These are phyloP conservation scores for Wickerhamiella azymoides DNA, from an alignment of 805 yeast species.

Conservation along the genomic window DNA sequence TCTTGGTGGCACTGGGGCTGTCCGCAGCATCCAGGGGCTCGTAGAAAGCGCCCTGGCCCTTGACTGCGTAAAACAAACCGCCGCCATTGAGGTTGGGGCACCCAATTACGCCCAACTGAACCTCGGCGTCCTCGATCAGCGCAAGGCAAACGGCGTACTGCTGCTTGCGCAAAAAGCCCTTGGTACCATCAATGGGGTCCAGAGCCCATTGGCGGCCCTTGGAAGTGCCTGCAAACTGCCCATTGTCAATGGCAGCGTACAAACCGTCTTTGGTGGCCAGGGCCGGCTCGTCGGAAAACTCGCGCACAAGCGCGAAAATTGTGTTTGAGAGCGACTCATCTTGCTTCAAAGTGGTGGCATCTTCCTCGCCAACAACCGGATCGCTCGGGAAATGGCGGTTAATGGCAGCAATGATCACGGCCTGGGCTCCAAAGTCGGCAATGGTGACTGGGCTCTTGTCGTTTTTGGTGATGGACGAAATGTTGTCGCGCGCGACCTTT, in stretches of 20 bases:
- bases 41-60: conserved; percentile 53
- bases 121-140: conserved; percentile 70
- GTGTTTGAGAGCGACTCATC: conserved; percentile 34
- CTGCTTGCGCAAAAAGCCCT: conserved; percentile 88
- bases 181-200: conserved; percentile 98
- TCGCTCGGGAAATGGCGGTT: conserved; percentile 68
- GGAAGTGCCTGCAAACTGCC: conserved; percentile 65
- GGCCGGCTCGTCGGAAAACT: conserved; percentile 31
- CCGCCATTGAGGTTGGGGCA: conserved; percentile 80
- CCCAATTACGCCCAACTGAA: conserved; percentile 84
- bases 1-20: conserved; percentile 26
- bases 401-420: conserved; percentile 75
- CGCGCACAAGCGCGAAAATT: conserved; percentile 47
- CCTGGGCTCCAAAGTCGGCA: conserved; percentile 95
- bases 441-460: conserved; percentile 90
- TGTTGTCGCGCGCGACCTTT: conserved; percentile 30
- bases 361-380: conserved; percentile 89
- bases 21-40: conserved; percentile 29
- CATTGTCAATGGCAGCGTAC: conserved; percentile 57
- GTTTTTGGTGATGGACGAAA: conserved; percentile 46
- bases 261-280: conserved; percentile 34
- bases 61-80: conserved; percentile 61
- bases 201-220: conserved; percentile 88
- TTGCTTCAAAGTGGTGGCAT: conserved; percentile 51
- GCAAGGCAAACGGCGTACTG: conserved; percentile 96